Percentiles rank a stretch among this genome's conserved stretches.
Evolutionary conservation across 73 alveolate species (phyloP).

Genomic region (Paramecium tetraurelia): DNA sequence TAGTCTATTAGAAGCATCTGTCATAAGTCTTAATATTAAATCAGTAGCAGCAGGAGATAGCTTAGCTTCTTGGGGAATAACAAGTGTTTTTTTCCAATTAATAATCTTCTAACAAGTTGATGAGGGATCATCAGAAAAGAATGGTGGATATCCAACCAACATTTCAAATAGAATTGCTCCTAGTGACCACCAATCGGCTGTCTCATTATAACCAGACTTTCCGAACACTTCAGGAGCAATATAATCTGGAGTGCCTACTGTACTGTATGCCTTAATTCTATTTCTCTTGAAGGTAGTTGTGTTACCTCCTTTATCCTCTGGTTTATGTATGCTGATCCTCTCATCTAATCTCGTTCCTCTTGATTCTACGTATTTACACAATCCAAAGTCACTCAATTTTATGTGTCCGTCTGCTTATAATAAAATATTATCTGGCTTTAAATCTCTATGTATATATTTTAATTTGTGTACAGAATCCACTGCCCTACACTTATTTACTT

Average conservation of each 20-base stretch:
- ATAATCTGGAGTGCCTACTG: conserved; percentile 97
- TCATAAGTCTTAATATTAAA: conserved; percentile 75
- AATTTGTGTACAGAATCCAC: conserved; percentile 87
- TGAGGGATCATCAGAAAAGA: conserved; percentile 84
- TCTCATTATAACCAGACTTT: conserved; percentile 73
- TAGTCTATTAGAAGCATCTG: conserved; percentile 76
- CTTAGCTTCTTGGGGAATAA: conserved; percentile 80
- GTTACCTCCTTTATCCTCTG: conserved; percentile 13
- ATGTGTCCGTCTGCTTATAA: conserved; percentile 84
- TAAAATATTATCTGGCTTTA: conserved; percentile 87
- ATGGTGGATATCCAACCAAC: conserved; percentile 91
- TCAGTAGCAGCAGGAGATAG: conserved; percentile 81
- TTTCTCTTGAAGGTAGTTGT: conserved; percentile 42
- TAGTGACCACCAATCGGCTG: conserved; percentile 95
- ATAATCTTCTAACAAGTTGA: conserved; percentile 83
- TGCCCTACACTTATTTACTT: conserved; percentile 56
- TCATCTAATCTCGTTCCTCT: conserved; percentile 50
- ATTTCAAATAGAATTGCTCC: conserved; percentile 90
- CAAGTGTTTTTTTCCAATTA: conserved; percentile 83
- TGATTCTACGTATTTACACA: conserved; percentile 64
- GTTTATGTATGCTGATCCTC: conserved; percentile 57
- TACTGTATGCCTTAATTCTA: conserved; percentile 57
- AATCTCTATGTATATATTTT: conserved; percentile 86
- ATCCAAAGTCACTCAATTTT: conserved; percentile 74
- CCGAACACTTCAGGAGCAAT: conserved; percentile 98